phyloP scores from a whole-genome alignment of 768 basidiomycete genomes.

The Russula virescens region DNA sequence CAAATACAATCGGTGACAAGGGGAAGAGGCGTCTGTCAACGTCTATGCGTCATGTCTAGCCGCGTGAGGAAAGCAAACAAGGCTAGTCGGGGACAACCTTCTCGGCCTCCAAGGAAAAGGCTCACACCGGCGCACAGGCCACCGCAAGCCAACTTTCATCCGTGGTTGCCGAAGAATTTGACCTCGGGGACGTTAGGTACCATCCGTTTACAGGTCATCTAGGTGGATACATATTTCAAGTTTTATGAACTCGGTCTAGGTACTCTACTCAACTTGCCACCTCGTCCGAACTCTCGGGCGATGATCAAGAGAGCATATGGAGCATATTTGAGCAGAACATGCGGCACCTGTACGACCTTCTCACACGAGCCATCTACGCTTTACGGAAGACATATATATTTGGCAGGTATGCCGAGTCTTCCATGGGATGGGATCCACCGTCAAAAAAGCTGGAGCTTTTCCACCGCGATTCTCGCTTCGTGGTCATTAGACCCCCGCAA shows the following conservation, averaged over 20 bases:
- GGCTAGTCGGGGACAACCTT: not conserved
- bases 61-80: constrained; percentile 22
- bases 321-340: constrained; percentile 20
- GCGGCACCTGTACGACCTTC: constrained; percentile 14
- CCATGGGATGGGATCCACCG: constrained; percentile 59
- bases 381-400: constrained; percentile 24
- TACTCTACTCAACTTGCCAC: constrained; percentile 9
- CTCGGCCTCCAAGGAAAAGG: too few species aligned
- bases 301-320: constrained; percentile 15
- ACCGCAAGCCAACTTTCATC: constrained; percentile 11
- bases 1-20: too few species aligned
- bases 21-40: not conserved
- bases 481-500: constrained; percentile 35
- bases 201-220: too few species aligned
- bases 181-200: constrained; percentile 3
- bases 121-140: constrained; percentile 5
- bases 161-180: not conserved
- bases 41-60: constrained; percentile 12
- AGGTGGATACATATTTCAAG: not conserved
- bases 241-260: not conserved
- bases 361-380: constrained; percentile 17
- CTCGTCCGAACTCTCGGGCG: constrained; percentile 11
- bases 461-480: constrained; percentile 51
- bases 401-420: constrained; percentile 49
- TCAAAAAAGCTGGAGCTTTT: constrained; percentile 59